These are phyloP conservation scores for Hortaea sp. DNA, from an alignment of 2,329 filamentous ascomycete genomes.

Conservation along the genomic window DNA sequence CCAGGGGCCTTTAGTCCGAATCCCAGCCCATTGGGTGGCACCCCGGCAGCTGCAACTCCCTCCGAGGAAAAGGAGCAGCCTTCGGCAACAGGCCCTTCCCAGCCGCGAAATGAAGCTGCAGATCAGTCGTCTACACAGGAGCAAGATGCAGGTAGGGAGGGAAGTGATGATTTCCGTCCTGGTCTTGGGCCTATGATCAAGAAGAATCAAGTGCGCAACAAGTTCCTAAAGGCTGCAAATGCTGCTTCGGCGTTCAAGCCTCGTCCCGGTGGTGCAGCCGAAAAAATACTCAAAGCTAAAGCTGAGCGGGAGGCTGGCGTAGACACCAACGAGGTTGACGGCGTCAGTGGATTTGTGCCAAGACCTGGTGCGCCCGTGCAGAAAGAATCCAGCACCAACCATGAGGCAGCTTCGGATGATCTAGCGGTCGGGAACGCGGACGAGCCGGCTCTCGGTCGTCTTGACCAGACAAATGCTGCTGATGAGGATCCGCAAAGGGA, in stretches of 20 bases:
- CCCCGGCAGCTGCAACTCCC: slow-evolving; percentile 9
- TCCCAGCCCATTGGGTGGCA: background rate
- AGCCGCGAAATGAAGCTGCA: slow-evolving; percentile 16
- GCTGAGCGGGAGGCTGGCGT: slow-evolving; percentile 47
- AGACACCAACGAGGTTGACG: slow-evolving; percentile 62
- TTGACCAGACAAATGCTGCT: background rate
- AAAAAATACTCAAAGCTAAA: slow-evolving; percentile 50
- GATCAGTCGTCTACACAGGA: background rate
- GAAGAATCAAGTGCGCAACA: slow-evolving; percentile 60
- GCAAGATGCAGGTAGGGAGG: background rate
- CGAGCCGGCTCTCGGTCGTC: background rate
- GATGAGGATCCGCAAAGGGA: background rate
- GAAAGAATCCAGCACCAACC: background rate
- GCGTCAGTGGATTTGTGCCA: slow-evolving; percentile 79
- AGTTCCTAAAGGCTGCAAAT: slow-evolving; percentile 70
- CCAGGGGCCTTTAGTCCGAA: slow-evolving; percentile 3
- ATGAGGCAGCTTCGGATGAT: background rate
- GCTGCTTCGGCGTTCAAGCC: slow-evolving; percentile 72
- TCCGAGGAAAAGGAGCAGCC: slow-evolving; percentile 12
- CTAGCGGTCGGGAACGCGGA: background rate
- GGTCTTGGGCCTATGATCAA: slow-evolving; percentile 88
- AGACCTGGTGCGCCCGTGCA: slow-evolving; percentile 46
- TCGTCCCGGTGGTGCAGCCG: slow-evolving; percentile 74
- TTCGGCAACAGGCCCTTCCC: background rate
- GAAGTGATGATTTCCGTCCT: slow-evolving; percentile 50